Evolutionary conservation across 805 yeast species (phyloP).

Genomic region (Sugiyamaella chiloensis): DNA sequence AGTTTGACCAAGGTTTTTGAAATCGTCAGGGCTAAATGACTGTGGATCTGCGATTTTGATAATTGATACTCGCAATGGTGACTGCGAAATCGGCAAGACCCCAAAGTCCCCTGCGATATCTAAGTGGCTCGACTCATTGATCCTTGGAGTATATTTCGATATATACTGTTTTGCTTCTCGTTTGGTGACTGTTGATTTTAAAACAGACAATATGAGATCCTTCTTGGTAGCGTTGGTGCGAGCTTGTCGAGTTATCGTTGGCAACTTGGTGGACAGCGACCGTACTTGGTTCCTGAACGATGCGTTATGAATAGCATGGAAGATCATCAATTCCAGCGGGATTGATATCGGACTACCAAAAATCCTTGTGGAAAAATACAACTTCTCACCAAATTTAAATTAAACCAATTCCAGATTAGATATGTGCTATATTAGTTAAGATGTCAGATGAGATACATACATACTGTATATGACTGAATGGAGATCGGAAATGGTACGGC

Average conservation of each 20-base stretch:
- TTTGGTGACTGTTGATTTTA: conserved; percentile 88
- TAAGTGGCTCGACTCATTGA: background rate
- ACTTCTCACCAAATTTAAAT: no score
- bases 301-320: no score
- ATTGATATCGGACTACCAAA: no score
- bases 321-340: no score
- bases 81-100: background rate
- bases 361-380: no score
- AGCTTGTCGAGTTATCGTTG: background rate
- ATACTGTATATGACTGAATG: no score
- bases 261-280: background rate
- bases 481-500: no score
- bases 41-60: conserved; percentile 45
- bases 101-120: background rate
- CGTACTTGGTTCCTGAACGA: no score
- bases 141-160: conserved; percentile 58
- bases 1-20: conserved; percentile 50
- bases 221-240: conserved; percentile 5
- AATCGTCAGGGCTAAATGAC: conserved; percentile 19
- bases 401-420: no score
- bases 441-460: no score
- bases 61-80: conserved; percentile 48
- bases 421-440: no score
- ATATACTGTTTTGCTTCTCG: conserved; percentile 85
- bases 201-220: conserved; percentile 68